Conservation (phyloP, 2,329 filamentous ascomycete species). For the Cryphonectria nitschkei region DNA sequence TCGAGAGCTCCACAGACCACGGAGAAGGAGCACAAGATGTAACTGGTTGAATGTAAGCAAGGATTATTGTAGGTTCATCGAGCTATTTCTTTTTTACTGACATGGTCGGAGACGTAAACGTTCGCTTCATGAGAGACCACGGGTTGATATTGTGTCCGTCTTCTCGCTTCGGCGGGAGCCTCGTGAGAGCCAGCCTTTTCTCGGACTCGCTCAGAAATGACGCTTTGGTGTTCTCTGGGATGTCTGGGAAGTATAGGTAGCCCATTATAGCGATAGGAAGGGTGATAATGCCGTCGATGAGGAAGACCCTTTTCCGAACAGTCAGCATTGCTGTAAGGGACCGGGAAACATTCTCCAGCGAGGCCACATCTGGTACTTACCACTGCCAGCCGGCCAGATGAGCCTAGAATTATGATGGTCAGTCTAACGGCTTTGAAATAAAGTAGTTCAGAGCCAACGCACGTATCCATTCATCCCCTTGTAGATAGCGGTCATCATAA, state of each 20-base stretch:
- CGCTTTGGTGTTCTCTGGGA: conserved; percentile 45
- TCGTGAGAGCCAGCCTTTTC: conserved; percentile 34
- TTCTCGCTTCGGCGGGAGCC: conserved; percentile 38
- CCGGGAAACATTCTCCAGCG: background rate
- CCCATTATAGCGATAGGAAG: conserved; percentile 51
- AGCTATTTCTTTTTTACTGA: background rate
- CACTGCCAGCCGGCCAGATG: conserved; percentile 52
- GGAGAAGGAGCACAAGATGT: conserved; percentile 45
- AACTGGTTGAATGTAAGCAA: conserved; percentile 25
- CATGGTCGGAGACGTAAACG: conserved; percentile 36
- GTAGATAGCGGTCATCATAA: conserved; percentile 54
- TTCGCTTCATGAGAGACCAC: conserved; percentile 36
- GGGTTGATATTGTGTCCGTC: conserved; percentile 42
- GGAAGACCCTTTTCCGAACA: background rate
- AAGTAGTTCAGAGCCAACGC: background rate
- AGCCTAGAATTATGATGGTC: conserved; percentile 13
- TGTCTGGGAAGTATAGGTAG: conserved; percentile 48
- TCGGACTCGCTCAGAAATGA: conserved; percentile 41
- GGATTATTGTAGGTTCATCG: background rate
- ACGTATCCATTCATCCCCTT: conserved; percentile 42
- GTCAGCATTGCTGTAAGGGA: background rate
- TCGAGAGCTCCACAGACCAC: conserved; percentile 41
- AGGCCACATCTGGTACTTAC: conserved; percentile 21
- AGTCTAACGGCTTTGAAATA: background rate
- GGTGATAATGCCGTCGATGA: conserved; percentile 49